A percentile compares a stretch with the other conserved stretches of the same genome.
These are phyloP conservation scores for Boletellus deceptivus DNA, from an alignment of 1,284 basidiomycete species.

Conservation along the genomic window DNA sequence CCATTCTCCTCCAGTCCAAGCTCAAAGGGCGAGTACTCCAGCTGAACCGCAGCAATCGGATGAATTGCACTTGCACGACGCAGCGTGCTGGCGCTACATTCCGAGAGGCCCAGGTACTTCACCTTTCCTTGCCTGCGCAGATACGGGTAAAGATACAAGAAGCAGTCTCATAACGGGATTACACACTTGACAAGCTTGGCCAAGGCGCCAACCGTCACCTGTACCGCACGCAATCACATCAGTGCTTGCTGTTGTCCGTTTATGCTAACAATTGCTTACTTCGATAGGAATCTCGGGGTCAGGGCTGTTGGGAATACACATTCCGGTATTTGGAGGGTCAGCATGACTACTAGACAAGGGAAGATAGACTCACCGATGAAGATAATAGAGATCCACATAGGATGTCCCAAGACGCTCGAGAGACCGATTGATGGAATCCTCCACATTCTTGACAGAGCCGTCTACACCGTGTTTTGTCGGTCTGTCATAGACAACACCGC, in stretches of 20 bases:
- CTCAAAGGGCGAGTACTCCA: conserved; percentile 46
- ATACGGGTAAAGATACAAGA: not conserved
- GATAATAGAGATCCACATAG: conserved; percentile 36
- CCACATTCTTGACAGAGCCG: conserved; percentile 23
- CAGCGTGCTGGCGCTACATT: conserved; percentile 43
- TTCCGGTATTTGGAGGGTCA: not conserved
- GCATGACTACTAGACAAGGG: not conserved
- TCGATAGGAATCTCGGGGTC: conserved; percentile 21
- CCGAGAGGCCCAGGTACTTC: conserved; percentile 45
- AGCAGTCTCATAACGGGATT: not conserved
- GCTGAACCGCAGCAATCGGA: conserved; percentile 44
- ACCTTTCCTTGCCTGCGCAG: conserved; percentile 37
- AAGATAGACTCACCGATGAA: conserved; percentile 19
- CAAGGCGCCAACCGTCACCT: conserved; percentile 35
- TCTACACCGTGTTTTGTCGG: conserved; percentile 14
- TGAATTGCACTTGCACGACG: conserved; percentile 43
- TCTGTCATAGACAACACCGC: conserved; percentile 25
- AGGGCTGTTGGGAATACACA: conserved; percentile 4
- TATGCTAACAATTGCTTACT: conserved; percentile 3
- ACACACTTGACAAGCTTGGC: conserved; percentile 35
- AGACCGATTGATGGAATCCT: conserved; percentile 27
- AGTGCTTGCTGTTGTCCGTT: too few relatives aligned
- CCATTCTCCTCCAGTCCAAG: conserved; percentile 33
- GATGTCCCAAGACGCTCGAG: conserved; percentile 33
- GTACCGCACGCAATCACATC: not conserved